Conservation (phyloP, 2,329 filamentous ascomycete genomes). For the Lachnellula cervina region DNA sequence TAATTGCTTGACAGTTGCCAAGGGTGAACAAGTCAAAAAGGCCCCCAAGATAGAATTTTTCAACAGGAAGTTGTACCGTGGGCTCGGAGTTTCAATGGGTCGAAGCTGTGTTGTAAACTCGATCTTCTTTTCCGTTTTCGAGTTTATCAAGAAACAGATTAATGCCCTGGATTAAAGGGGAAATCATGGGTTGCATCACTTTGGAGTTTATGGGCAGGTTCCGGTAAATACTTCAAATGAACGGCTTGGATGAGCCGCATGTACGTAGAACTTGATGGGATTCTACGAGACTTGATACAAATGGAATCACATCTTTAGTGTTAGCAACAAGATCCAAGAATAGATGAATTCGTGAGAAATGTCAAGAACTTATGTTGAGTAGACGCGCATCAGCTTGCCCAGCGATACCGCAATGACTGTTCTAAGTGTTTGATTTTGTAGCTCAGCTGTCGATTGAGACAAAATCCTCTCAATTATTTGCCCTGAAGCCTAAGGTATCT, state of each 20-base stretch:
- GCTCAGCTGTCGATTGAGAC: no score
- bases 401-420: no score
- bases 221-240: constrained; percentile 2
- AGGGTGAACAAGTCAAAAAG: constrained; percentile 58
- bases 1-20: constrained; percentile 67
- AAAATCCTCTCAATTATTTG: no score
- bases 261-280: constrained; percentile 6
- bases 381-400: no score
- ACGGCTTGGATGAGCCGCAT: constrained; percentile 1
- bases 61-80: constrained; percentile 73
- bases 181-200: constrained; percentile 4
- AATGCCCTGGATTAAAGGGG: constrained; percentile 27
- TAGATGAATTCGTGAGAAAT: not conserved
- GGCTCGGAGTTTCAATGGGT: constrained; percentile 76
- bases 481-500: no score
- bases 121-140: constrained; percentile 86
- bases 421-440: no score
- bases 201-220: constrained; percentile 7
- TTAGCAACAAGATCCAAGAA: constrained; percentile 2
- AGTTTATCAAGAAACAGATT: constrained; percentile 67
- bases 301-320: constrained; percentile 1
- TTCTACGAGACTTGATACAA: constrained; percentile 10
- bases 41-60: constrained; percentile 73
- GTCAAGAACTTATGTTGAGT: no score
- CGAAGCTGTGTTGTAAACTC: constrained; percentile 80